phyloP scores from a whole-genome alignment of 177 flowering plant genomes.

The Vitis hybrid region DNA sequence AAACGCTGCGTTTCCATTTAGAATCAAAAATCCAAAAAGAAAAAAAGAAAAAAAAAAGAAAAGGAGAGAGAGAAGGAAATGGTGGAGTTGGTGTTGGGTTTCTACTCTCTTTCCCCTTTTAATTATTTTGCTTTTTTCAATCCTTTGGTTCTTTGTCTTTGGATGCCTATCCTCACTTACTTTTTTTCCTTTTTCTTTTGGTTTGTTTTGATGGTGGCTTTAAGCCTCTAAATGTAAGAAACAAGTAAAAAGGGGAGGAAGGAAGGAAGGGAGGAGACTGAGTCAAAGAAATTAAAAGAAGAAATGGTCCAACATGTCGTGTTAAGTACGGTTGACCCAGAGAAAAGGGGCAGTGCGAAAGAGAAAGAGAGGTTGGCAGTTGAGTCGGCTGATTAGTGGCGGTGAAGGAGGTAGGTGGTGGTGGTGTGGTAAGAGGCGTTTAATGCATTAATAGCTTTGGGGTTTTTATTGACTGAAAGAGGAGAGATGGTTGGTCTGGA shows the following conservation, averaged over 20 bases:
- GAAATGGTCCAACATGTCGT: constrained; percentile 31
- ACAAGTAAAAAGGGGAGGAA: not conserved
- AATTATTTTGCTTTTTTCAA: not conserved
- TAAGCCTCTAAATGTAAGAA: not conserved
- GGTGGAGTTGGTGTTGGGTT: constrained; percentile 27
- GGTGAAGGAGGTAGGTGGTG: not conserved
- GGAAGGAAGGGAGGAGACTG: constrained; percentile 15
- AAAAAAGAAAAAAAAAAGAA: not conserved
- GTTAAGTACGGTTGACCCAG: constrained; percentile 35
- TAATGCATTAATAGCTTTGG: not conserved
- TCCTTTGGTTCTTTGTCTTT: constrained; percentile 4
- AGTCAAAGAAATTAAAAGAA: constrained; percentile 21
- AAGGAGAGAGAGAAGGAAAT: not conserved
- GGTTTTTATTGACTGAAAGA: not conserved
- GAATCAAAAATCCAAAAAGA: not conserved
- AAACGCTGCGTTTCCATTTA: not conserved
- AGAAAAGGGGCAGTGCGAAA: not conserved
- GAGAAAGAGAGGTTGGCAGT: constrained; percentile 21
- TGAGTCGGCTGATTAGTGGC: constrained; percentile 19
- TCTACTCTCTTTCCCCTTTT: not conserved
- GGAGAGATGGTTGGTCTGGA: not conserved
- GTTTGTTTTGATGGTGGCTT: not conserved
- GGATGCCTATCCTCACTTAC: constrained; percentile 11
- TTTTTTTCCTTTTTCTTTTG: not conserved
- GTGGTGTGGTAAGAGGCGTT: not conserved